Evolutionary conservation across 352 stramenopile species (phyloP), one percentile per base, ranked within the genome.

Genomic region (Pythium graminicola): DNA sequence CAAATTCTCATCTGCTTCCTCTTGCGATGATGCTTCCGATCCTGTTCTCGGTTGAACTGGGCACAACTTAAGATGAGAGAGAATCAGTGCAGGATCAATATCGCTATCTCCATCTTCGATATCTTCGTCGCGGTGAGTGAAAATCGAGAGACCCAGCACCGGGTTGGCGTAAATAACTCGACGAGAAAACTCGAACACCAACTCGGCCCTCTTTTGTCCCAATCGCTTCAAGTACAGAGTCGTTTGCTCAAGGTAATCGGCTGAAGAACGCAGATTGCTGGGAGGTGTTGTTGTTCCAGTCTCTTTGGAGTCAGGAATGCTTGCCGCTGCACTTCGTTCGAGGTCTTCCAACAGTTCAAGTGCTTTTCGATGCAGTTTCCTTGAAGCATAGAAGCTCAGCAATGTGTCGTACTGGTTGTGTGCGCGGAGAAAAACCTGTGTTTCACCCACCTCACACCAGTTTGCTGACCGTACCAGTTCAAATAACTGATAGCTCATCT

Each of bases 101-200:
- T 93, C 82, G 27, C 69, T 58, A 17, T 82, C 74, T 14, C 55
- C 54, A 20, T 54, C 51, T 0, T 63, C 65, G 29, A 87, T 55
- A 13, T 62, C 54, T 20, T 54, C 63, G 23, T 76, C 55, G 14
- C 82, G 76, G 16, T 86, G 67, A 11, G 79, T 91, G 64, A 93
- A 91, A 44, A 93, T 89, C 2, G 78, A 76, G 16, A 93, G 51
- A 0, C 82, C 80, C 3, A 91, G 54, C 7, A 56, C 23, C 8
- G 82, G 78, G 22, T 74, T 69, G 8, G 74, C 64, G 9, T 66
- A 71, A 35, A 93, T 53, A 1, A 93, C 64, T 27, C 78, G 80
- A 0, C 74, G 71, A 6, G 82, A 91, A 60, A 90, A 93, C 43
- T 91, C 82, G 42, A 89, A 91, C 19, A 93, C 70, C 5, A 93